Evolutionary conservation across 2,329 filamentous ascomycete species (phyloP).

Genomic region (Aspergillus spinulosporus): DNA sequence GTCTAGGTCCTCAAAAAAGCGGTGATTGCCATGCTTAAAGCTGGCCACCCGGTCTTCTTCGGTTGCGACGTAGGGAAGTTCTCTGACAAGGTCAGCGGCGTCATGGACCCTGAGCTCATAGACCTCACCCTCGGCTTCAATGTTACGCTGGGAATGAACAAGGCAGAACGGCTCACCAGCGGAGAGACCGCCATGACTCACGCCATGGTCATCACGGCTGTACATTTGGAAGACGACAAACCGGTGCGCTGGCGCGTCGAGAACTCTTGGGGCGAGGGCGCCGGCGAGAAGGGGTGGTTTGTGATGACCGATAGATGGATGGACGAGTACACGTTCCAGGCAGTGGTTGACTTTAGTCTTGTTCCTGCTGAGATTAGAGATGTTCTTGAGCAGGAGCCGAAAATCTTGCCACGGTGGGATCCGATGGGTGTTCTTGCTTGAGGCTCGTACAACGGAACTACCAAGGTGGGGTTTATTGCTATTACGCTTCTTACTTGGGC

Average conservation of each 20-base stretch:
- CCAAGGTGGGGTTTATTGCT: too few relatives aligned
- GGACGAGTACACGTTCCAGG: slow-evolving; percentile 82
- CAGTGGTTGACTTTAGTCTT: slow-evolving; percentile 74
- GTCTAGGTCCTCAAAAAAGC: slow-evolving; percentile 65
- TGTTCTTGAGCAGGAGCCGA: slow-evolving; percentile 68
- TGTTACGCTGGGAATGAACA: slow-evolving; percentile 69
- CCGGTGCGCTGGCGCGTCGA: slow-evolving; percentile 80
- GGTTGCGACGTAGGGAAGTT: slow-evolving; percentile 86
- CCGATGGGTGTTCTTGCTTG: slow-evolving; percentile 74
- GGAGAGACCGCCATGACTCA: slow-evolving; percentile 85
- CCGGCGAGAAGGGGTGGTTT: slow-evolving; percentile 79
- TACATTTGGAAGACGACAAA: slow-evolving; percentile 71
- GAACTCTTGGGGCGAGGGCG: slow-evolving; percentile 74
- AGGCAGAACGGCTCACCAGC: slow-evolving; percentile 70
- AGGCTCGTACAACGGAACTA: neutral
- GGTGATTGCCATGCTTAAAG: slow-evolving; percentile 74
- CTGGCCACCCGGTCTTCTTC: slow-evolving; percentile 82
- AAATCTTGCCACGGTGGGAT: slow-evolving; percentile 75
- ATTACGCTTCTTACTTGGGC: neutral
- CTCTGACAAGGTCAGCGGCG: slow-evolving; percentile 64
- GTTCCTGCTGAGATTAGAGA: slow-evolving; percentile 66
- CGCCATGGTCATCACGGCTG: slow-evolving; percentile 86
- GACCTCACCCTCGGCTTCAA: slow-evolving; percentile 86
- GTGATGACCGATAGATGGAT: slow-evolving; percentile 84
- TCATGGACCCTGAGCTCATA: slow-evolving; percentile 77